Conservation (phyloP, 768 basidiomycete genomes). For the Daedaleopsis nitida region DNA sequence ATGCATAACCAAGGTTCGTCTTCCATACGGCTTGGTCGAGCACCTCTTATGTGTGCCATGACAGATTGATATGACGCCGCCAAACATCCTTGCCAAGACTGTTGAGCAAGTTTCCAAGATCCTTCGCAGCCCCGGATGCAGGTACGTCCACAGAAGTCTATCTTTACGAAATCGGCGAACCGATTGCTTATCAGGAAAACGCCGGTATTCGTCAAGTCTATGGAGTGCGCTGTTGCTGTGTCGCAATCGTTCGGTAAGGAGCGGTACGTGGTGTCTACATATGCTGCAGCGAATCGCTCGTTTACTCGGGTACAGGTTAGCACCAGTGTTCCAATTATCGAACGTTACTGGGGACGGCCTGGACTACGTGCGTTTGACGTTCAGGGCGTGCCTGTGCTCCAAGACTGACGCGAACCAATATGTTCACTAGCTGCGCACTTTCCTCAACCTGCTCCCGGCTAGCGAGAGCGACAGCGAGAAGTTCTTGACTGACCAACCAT, state of each 20-base stretch:
- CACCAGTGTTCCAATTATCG: conserved; percentile 89
- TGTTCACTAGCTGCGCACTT: conserved; percentile 67
- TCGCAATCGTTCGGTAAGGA: conserved; percentile 74
- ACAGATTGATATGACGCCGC: conserved; percentile 96
- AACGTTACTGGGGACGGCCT: conserved; percentile 96
- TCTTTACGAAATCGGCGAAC: not conserved
- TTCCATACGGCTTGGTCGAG: not conserved
- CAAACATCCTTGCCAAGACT: conserved; percentile 89
- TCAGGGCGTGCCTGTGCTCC: not conserved
- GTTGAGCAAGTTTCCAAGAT: conserved; percentile 92
- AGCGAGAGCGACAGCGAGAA: conserved; percentile 83
- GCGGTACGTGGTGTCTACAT: conserved; percentile 44
- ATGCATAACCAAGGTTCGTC: conserved; percentile 82
- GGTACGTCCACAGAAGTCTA: conserved; percentile 44
- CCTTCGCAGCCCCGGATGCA: conserved; percentile 88
- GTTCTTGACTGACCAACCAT: conserved; percentile 75
- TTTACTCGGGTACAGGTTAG: conserved; percentile 53
- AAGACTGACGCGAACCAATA: not conserved
- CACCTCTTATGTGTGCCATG: not conserved
- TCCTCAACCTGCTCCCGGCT: conserved; percentile 88
- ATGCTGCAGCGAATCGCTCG: not conserved
- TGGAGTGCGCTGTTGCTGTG: conserved; percentile 79
- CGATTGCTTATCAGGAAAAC: conserved; percentile 54
- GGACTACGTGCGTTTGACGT: conserved; percentile 53
- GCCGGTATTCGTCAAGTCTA: conserved; percentile 82